These are phyloP conservation scores for Eragrostis tef DNA, from an alignment of 202 grass and related monocot genomes.

Conservation along the genomic window DNA sequence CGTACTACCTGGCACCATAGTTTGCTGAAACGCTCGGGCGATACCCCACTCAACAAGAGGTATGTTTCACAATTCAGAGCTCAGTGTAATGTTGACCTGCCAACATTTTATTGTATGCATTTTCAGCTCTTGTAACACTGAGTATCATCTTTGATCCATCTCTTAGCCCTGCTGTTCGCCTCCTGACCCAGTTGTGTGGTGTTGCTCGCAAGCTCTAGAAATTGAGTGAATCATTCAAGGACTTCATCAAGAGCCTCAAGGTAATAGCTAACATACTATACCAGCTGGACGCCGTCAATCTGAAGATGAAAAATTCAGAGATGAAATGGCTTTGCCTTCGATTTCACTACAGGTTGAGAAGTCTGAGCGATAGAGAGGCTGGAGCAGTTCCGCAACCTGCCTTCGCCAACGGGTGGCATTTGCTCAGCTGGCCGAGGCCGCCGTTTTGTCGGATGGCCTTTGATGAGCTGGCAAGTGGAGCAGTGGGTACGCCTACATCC, in stretches of 20 bases:
- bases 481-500: slow-evolving; percentile 75
- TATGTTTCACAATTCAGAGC: slow-evolving; percentile 27
- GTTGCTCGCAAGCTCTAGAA: slow-evolving; percentile 73
- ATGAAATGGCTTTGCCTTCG: neutral
- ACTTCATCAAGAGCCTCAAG: slow-evolving; percentile 80
- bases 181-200: slow-evolving; percentile 56
- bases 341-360: slow-evolving; percentile 67
- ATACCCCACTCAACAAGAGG: slow-evolving; percentile 77
- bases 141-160: neutral
- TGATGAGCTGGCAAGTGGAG: slow-evolving; percentile 40
- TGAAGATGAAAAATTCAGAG: neutral
- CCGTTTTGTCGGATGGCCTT: slow-evolving; percentile 38
- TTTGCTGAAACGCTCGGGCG: slow-evolving; percentile 77
- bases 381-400: slow-evolving; percentile 56
- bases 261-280: slow-evolving; percentile 38
- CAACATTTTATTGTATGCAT: slow-evolving; percentile 1
- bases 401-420: slow-evolving; percentile 32
- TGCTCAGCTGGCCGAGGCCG: slow-evolving; percentile 55
- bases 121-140: neutral
- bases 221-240: slow-evolving; percentile 70
- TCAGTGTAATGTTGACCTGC: neutral
- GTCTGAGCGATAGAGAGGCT: slow-evolving; percentile 74
- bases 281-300: neutral
- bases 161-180: slow-evolving; percentile 32
- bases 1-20: slow-evolving; percentile 62